These are phyloP conservation scores for Pisolithus albus DNA, from an alignment of 768 basidiomycete genomes.

Conservation along the genomic window DNA sequence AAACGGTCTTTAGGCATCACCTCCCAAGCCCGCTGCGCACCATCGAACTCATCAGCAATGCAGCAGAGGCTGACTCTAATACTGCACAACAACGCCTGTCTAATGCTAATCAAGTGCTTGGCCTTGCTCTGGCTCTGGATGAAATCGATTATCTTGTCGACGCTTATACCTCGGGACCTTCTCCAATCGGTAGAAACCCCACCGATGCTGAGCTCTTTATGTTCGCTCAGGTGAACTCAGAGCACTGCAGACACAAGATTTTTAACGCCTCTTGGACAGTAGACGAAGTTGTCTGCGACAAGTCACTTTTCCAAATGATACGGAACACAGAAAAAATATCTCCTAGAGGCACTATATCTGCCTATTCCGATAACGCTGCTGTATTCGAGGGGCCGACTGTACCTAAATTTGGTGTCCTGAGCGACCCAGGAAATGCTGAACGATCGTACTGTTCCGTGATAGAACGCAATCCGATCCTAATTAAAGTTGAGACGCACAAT, in stretches of 20 bases:
- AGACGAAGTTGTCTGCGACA: slow-evolving; percentile 55
- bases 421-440: slow-evolving; percentile 13
- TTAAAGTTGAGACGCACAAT: slow-evolving; percentile 99
- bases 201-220: slow-evolving; percentile 99
- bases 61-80: slow-evolving; percentile 16
- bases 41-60: slow-evolving; percentile 48
- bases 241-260: slow-evolving; percentile 98
- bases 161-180: slow-evolving; percentile 70
- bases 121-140: slow-evolving; percentile 82
- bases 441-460: slow-evolving; percentile 48
- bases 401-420: slow-evolving; percentile 63
- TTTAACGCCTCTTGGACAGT: slow-evolving; percentile 98
- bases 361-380: slow-evolving; percentile 97
- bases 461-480: slow-evolving; percentile 81
- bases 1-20: slow-evolving; percentile 52
- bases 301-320: slow-evolving; percentile 94
- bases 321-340: slow-evolving; percentile 84
- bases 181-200: slow-evolving; percentile 72
- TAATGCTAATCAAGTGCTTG: slow-evolving; percentile 74
- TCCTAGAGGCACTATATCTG: slow-evolving; percentile 79
- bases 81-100: slow-evolving; percentile 59
- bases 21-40: slow-evolving; percentile 61
- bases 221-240: slow-evolving; percentile 99
- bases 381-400: slow-evolving; percentile 70
- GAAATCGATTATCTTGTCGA: slow-evolving; percentile 91